phyloP scores from a whole-genome alignment of 2,329 filamentous ascomycete genomes.

The Aspergillus eucalypticola region DNA sequence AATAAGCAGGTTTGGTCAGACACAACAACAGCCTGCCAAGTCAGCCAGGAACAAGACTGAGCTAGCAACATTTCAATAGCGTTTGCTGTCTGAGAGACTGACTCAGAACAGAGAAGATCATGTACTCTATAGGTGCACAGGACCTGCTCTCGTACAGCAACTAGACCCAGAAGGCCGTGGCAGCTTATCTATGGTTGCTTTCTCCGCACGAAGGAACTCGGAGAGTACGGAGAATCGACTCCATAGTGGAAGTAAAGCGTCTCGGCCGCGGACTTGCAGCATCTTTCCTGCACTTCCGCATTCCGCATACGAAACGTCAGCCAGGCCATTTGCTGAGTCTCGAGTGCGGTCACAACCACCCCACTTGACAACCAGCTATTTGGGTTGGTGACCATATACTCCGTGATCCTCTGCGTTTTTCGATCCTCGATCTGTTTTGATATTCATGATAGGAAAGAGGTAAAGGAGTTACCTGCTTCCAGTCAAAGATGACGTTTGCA shows the following conservation, averaged over 20 bases:
- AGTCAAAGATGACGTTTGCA: constrained; percentile 5
- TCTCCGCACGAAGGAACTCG: neutral
- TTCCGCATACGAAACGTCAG: neutral
- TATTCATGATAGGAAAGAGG: too few relatives aligned
- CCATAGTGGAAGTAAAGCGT: neutral
- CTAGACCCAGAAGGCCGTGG: neutral
- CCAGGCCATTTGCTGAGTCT: neutral
- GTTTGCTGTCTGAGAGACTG: neutral
- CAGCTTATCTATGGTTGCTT: neutral
- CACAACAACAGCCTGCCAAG: neutral
- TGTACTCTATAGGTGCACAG: neutral
- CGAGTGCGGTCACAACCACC: neutral
- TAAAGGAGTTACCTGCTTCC: neutral
- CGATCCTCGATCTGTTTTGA: too few relatives aligned
- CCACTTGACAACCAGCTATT: neutral
- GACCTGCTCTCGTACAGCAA: neutral
- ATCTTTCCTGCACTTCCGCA: neutral
- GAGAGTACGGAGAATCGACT: neutral
- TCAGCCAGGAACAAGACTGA: neutral
- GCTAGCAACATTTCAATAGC: neutral
- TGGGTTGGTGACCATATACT: neutral
- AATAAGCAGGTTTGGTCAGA: neutral
- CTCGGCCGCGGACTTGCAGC: neutral
- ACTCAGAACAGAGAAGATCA: neutral
- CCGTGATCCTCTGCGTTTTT: neutral